Conservation (phyloP, 176 grass and related monocot species). For the Tillandsia fasciculata region DNA sequence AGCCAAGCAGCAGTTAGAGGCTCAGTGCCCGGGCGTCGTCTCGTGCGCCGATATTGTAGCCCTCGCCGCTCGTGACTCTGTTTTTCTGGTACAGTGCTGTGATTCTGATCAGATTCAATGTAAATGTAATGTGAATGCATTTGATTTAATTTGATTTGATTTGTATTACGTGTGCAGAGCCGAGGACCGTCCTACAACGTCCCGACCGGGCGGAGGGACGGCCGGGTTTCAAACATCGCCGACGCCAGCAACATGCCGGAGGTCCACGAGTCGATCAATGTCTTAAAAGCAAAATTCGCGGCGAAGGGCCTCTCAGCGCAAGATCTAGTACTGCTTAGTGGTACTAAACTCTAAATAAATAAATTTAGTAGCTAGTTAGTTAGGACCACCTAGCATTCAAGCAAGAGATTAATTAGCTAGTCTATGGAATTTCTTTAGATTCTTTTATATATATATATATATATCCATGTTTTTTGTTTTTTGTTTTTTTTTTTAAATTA, state of each 20-base stretch:
- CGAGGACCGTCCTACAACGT: slow-evolving; percentile 63
- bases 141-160: neutral
- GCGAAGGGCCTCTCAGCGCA: slow-evolving; percentile 50
- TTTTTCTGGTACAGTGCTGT: slow-evolving; percentile 29
- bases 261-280: slow-evolving; percentile 35
- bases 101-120: neutral
- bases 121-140: neutral
- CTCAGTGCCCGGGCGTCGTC: slow-evolving; percentile 58
- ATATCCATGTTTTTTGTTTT: no score
- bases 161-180: slow-evolving; percentile 26
- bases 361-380: no score
- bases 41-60: slow-evolving; percentile 73
- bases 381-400: no score
- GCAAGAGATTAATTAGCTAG: no score
- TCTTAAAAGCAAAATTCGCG: slow-evolving; percentile 57
- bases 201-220: slow-evolving; percentile 60
- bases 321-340: slow-evolving; percentile 76
- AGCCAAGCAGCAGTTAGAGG: slow-evolving; percentile 55
- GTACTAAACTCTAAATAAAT: slow-evolving; percentile 10
- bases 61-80: slow-evolving; percentile 55
- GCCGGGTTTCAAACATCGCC: slow-evolving; percentile 30
- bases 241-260: slow-evolving; percentile 57
- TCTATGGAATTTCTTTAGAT: no score
- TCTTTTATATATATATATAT: no score
- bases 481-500: no score